Conservation (phyloP, 176 grass and related monocot species). For the Musa acuminata region DNA sequence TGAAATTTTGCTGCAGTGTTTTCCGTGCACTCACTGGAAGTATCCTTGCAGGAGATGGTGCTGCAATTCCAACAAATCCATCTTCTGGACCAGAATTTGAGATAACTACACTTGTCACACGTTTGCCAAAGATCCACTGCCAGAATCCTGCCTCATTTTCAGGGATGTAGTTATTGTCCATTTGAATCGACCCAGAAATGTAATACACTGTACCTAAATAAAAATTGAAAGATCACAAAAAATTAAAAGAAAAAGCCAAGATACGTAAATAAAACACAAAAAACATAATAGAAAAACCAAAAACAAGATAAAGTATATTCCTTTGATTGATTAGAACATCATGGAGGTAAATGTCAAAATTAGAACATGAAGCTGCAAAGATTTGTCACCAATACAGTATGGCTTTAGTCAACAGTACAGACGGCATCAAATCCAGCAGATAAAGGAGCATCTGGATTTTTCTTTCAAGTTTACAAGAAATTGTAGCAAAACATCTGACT, state of each 20-base stretch:
- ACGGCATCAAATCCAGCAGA: not conserved
- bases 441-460: not conserved
- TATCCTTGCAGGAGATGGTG: conserved; percentile 74
- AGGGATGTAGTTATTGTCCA: conserved; percentile 76
- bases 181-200: conserved; percentile 74
- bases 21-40: conserved; percentile 49
- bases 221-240: not conserved
- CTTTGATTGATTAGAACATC: not conserved
- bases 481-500: not conserved
- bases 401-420: not conserved
- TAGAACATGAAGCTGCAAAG: not conserved
- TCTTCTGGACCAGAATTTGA: conserved; percentile 61
- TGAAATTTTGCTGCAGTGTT: conserved; percentile 8
- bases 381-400: not conserved
- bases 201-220: conserved; percentile 65
- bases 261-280: not conserved
- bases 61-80: conserved; percentile 84
- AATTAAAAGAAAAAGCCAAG: not conserved
- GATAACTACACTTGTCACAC: conserved; percentile 57
- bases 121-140: conserved; percentile 96
- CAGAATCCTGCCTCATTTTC: conserved; percentile 88
- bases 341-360: not conserved
- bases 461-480: not conserved
- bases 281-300: not conserved
- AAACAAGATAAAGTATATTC: not conserved